These are phyloP conservation scores for Hordeum marinum DNA, from an alignment of 176 grass and related monocot species.

Conservation along the genomic window DNA sequence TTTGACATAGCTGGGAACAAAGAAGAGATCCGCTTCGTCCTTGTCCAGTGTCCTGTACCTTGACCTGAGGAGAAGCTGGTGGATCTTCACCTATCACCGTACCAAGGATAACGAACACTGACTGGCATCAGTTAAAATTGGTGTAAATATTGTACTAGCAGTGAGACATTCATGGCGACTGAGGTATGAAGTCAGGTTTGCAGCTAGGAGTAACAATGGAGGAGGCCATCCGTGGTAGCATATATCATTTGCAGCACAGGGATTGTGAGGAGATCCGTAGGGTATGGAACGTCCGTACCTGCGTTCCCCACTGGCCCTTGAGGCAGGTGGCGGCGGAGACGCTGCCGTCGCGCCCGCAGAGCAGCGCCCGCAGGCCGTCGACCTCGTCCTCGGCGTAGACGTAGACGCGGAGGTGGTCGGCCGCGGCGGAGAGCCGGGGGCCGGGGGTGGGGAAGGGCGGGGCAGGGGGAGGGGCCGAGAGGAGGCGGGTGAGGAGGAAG, in stretches of 20 bases:
- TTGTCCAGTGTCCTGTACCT: slow-evolving; percentile 68
- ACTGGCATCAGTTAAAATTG: neutral
- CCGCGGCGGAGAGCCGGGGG: neutral
- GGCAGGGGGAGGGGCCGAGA: neutral
- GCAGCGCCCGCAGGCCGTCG: slow-evolving; percentile 61
- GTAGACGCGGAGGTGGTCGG: slow-evolving; percentile 59
- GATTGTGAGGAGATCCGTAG: neutral
- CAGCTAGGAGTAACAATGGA: neutral
- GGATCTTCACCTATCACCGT: slow-evolving; percentile 73
- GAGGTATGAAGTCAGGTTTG: neutral
- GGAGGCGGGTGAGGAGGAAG: slow-evolving; percentile 76
- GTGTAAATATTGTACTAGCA: neutral
- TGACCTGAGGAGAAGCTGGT: slow-evolving; percentile 78
- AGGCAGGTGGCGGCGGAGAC: slow-evolving; percentile 61
- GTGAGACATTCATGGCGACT: neutral
- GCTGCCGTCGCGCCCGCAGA: slow-evolving; percentile 51
- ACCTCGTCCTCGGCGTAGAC: slow-evolving; percentile 78
- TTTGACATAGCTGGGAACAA: slow-evolving; percentile 90
- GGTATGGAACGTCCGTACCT: slow-evolving; percentile 30
- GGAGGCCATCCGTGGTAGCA: no score
- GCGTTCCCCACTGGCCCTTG: slow-evolving; percentile 98
- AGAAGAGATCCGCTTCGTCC: slow-evolving; percentile 87
- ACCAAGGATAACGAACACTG: no score
- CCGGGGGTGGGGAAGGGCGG: neutral
- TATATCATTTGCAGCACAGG: neutral